Evolutionary conservation across 2,329 filamentous ascomycete species (phyloP).

Genomic region (Hypoxylon sp.): DNA sequence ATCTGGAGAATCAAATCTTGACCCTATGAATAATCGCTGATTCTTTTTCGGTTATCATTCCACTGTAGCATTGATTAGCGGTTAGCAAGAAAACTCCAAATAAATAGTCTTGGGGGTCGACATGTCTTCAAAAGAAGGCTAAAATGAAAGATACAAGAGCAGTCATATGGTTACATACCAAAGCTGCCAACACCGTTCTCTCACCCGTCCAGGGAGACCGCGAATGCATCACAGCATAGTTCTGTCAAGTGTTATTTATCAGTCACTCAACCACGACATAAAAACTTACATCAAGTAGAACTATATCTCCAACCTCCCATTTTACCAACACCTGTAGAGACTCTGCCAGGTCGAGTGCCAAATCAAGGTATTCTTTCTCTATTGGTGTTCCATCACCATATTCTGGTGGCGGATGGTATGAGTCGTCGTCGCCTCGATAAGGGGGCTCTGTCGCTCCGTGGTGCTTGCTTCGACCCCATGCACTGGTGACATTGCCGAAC

Average conservation of each 20-base stretch:
- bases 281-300: constrained; percentile 45
- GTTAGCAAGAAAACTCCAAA: too few relatives aligned
- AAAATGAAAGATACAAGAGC: too few relatives aligned
- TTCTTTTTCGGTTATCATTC: constrained; percentile 34
- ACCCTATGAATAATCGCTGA: constrained; percentile 16
- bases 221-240: constrained; percentile 49
- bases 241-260: too few relatives aligned
- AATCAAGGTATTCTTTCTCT: constrained; percentile 43
- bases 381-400: constrained; percentile 45
- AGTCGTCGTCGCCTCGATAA: constrained; percentile 46
- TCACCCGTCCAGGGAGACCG: constrained; percentile 45
- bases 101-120: too few relatives aligned
- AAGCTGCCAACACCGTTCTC: constrained; percentile 45
- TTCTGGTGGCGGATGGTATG: constrained; percentile 47
- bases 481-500: constrained; percentile 50
- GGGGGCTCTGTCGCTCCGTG: constrained; percentile 47
- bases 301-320: constrained; percentile 46
- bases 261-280: too few relatives aligned
- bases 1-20: not conserved
- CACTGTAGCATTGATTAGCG: too few relatives aligned
- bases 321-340: constrained; percentile 39
- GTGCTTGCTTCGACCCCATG: constrained; percentile 47
- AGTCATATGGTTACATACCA: too few relatives aligned
- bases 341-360: constrained; percentile 43
- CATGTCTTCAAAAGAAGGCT: too few relatives aligned